Base-by-base conservation (phyloP, 1,139 yeast species). In the Geotrichum histeridarum region DNA sequence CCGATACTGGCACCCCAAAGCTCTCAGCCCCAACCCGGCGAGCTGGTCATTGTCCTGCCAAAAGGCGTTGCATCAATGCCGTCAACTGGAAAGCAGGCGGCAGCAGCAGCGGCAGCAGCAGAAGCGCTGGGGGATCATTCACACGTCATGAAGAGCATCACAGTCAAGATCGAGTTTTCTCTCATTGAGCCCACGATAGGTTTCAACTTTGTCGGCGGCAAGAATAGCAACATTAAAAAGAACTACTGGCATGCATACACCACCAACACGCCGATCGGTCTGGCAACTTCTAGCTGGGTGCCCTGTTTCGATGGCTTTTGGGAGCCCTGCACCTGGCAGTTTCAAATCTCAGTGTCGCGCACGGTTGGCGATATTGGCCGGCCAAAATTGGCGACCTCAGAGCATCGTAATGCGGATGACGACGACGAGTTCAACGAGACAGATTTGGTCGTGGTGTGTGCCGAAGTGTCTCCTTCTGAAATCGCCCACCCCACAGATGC, bases 211-310 rank as follows among this genome's bases (percentile, higher is more conserved):
- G 79, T 84, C 38, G 86, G 89, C 18, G 81, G 79, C 22, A 58
- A 56, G 14, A 61, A 72, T 67, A 51, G 69, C 41, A 62, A 61
- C 32, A 51, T 72, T 7, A 70, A 72, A 31, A 72, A 72, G 49
- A 68, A 72, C 12, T 69, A 72, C 43, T 90, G 97, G 95, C 95
- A 87, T 65, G 95, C 88, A 1, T 90, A 86, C 68, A 91, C 99
- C 0, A 77, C 81, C 0, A 91, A 93, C 65, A 77, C 88, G 2
- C 91, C 89, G 31, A 73, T 82, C 48, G 90, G 90, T 18, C 77
- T 86, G 8, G 82, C 95, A 12, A 87, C 98, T 0, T 87, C 96
- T 1, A 84, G 90, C 18, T 94, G 99, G 99, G 86, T 93, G 48
- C 99, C 99, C 0, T 94, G 99, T 66, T 77, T 93, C 4, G 98